Evolutionary conservation across 2,329 filamentous ascomycete genomes (phyloP), one percentile per base, ranked within the genome.

Genomic region (Byssothecium circinans): DNA sequence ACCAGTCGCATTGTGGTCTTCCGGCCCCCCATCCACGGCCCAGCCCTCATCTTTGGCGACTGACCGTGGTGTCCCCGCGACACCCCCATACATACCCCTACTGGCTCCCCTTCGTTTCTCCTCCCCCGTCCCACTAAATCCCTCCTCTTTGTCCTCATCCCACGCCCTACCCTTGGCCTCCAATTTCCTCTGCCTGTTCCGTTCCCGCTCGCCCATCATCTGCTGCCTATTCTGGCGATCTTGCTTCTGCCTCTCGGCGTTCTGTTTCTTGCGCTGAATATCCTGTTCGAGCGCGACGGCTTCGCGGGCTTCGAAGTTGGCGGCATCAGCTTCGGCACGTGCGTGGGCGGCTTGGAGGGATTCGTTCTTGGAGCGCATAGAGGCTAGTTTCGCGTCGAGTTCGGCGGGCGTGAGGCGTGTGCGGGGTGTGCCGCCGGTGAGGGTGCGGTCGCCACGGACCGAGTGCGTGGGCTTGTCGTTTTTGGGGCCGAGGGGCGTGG

Each of bases 291-390:
- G 77, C 0, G 81, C 79, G 8, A 81, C 70, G 27, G 80, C 79
- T 61, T 87, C 84, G n/a, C 83, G 77, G 47, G 83, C 78, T 34
- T 83, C 77, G 62, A 85, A 87, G 0, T 78, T 80, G 2, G 82
- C 83, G 44, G 81, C 78, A 55, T 88, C 85, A n/a, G 82, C 83
- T 71, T 87, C 81, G n/a, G 83, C 83, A 20, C 83, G 78, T 1
- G 80, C 81, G 61, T 87, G 83, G 0, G 82, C 81, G 8, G 81
- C 82, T 8, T 78, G 76, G 12, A 82, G 75, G 41, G 80, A 76
- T 5, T 79, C 80, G 43, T 85, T 86, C 47, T 84, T 81, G 55
- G 84, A 76, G 52, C 78, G 78, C 58, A 85, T 86, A 29, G 77
- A 75, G 7, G 79, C 81, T 50, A 88, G 80, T 51, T 82, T 81